phyloP scores from a whole-genome alignment of 345 rosid genomes.

The Eutrema heterophyllum region DNA sequence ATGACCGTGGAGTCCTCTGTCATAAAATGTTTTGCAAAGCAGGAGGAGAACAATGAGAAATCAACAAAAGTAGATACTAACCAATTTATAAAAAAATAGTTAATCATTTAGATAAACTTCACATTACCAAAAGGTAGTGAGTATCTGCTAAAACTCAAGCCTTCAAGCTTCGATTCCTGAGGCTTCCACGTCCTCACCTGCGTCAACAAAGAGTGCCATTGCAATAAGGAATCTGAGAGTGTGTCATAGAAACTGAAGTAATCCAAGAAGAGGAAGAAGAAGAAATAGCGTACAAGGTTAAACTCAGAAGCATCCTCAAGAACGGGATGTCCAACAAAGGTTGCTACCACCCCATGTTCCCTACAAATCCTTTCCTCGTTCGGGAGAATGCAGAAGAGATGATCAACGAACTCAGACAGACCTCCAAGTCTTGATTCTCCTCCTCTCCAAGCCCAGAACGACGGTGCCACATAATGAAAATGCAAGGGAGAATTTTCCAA shows the following conservation, averaged over 20 bases:
- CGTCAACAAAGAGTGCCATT: not conserved
- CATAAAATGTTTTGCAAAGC: not conserved
- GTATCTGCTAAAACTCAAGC: conserved; percentile 39
- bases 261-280: conserved; percentile 3
- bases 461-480: conserved; percentile 90
- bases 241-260: conserved; percentile 1
- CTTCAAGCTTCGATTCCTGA: conserved; percentile 44
- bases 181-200: conserved; percentile 44
- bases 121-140: conserved; percentile 57
- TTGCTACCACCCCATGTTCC: conserved; percentile 66
- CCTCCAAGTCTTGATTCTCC: conserved; percentile 72
- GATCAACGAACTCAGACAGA: conserved; percentile 70
- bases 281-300: conserved; percentile 39
- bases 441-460: conserved; percentile 99
- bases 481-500: conserved; percentile 43
- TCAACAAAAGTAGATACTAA: not conserved
- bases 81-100: not conserved
- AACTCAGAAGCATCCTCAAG: conserved; percentile 70
- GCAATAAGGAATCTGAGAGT: not conserved
- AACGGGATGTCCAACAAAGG: conserved; percentile 83
- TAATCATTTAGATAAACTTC: not conserved
- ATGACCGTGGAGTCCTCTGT: conserved; percentile 61
- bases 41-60: not conserved
- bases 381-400: conserved; percentile 88
- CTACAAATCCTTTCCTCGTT: conserved; percentile 59